phyloP scores from a whole-genome alignment of 331 rosid species.

The Malus hybrid region DNA sequence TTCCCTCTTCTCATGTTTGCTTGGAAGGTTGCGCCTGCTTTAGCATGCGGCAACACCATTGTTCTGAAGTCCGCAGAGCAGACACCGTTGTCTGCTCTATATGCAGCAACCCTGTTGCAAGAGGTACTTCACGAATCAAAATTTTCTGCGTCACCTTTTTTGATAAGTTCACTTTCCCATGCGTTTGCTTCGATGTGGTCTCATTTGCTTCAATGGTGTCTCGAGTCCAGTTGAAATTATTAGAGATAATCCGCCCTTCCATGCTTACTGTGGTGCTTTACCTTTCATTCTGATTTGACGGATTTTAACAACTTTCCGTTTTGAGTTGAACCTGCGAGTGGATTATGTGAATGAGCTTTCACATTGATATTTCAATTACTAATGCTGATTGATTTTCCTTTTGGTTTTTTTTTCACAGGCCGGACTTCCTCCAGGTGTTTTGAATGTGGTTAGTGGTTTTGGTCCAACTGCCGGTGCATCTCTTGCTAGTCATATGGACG shows the following conservation, averaged over 20 bases:
- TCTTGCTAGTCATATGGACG: constrained; percentile 86
- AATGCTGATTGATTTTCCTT: constrained; percentile 11
- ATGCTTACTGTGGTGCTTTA: not conserved
- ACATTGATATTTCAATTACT: not conserved
- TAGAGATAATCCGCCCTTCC: not conserved
- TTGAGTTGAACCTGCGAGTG: not conserved
- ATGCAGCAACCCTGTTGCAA: constrained; percentile 43
- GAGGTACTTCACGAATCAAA: constrained; percentile 36
- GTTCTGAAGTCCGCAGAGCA: constrained; percentile 77
- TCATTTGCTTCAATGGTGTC: not conserved
- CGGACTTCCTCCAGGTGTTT: constrained; percentile 85
- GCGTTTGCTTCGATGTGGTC: not conserved
- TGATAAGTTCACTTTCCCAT: not conserved
- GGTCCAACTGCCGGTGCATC: constrained; percentile 96
- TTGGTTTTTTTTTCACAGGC: constrained; percentile 40
- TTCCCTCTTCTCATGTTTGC: constrained; percentile 75
- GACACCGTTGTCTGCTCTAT: constrained; percentile 71
- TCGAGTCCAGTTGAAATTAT: not conserved
- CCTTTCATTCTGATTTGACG: not conserved
- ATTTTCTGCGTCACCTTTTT: not conserved
- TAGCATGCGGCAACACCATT: constrained; percentile 67
- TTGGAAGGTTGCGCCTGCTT: constrained; percentile 86
- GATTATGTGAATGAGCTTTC: not conserved
- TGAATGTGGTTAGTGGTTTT: constrained; percentile 72
- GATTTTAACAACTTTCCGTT: not conserved